Base-by-base conservation (phyloP, 2,329 filamentous ascomycete species). In the Ophiocordyceps camponoti-floridani region DNA sequence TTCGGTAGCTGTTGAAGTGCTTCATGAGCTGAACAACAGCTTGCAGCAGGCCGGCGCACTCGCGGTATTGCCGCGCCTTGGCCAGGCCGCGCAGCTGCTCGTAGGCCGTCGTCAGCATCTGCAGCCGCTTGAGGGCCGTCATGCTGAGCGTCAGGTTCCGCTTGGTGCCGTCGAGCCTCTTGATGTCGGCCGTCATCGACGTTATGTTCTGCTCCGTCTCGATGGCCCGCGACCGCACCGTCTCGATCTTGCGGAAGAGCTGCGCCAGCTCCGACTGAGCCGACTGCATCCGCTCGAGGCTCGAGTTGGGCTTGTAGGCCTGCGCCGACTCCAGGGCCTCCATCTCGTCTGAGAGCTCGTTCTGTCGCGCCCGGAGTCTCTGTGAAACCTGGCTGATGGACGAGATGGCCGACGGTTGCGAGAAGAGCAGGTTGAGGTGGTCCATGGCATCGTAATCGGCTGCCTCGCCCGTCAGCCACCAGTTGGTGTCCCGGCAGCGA, bases 71-170 rank as follows among this genome's bases (percentile, higher is more conserved):
- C 46, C 89, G 73, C 33, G 83, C 82, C 62, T 84, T 84, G 51
- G 84, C 82, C 52, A 95, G 69, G 3, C 79, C 84, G 47, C 84
- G 76, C 47, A 98, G 71, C 65, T 98, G 91, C 59, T 96, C 91
- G 63, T 96, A 98, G n/a, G 91, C 91, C 4, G 91, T 96, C 5
- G 91, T 96, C 58, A 98, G 68, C 91, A 98, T 98, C 70, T 98
- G 91, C 54, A 98, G 72, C 42, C 91, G 75, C 68, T 98, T 98
- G 56, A 98, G 69, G 19, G 89, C 89, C 40, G 91, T 98, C 91
- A 98, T 98, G 51, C 87, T 95, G 45, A 94, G 72, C 10, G 91
- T 95, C 49, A 98, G 72, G 63, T 98, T 98, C 62, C 82, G 82
- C 69, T 98, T 98, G 35, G 91, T 95, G 61, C 84, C 84, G 63